These are phyloP conservation scores for Prunus yedoensis DNA, from an alignment of 331 rosid species.

Conservation along the genomic window DNA sequence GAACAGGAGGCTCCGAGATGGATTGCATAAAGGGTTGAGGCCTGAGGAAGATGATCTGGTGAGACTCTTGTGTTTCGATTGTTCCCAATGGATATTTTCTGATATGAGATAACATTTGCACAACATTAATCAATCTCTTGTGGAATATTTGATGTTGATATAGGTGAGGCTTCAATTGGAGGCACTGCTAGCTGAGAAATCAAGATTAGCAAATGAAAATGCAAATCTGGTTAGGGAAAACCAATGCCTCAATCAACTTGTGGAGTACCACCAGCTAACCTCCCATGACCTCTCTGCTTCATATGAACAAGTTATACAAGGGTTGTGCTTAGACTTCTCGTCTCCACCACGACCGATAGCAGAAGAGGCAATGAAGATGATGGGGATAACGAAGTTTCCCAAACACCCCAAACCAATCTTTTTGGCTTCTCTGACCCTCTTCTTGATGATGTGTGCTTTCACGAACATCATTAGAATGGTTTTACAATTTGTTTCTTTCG, in stretches of 20 bases:
- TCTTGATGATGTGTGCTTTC: constrained; percentile 26
- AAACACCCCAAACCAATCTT: constrained; percentile 35
- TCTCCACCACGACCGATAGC: constrained; percentile 55
- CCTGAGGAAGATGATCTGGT: constrained; percentile 96
- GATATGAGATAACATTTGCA: not conserved
- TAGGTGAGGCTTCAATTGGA: constrained; percentile 98
- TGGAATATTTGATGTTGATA: constrained; percentile 17
- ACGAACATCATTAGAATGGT: constrained; percentile 16
- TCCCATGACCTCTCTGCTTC: constrained; percentile 72
- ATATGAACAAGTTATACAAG: constrained; percentile 67
- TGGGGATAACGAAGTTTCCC: constrained; percentile 19
- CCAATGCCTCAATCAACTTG: constrained; percentile 90
- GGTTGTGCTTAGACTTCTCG: constrained; percentile 82
- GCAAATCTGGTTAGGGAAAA: constrained; percentile 83
- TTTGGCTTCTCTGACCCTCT: constrained; percentile 36
- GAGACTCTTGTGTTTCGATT: not conserved
- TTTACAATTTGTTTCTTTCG: not conserved
- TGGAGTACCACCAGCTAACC: constrained; percentile 85
- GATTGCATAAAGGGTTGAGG: constrained; percentile 61
- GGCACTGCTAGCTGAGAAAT: constrained; percentile 88
- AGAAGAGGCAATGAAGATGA: constrained; percentile 28
- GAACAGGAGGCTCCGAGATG: constrained; percentile 76
- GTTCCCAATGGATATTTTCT: not conserved
- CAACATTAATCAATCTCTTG: not conserved
- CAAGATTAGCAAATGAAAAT: constrained; percentile 85